Evolutionary conservation across 352 stramenopile species (phyloP), one percentile per base, ranked within the genome.

Genomic region (Pythium insidiosum): DNA sequence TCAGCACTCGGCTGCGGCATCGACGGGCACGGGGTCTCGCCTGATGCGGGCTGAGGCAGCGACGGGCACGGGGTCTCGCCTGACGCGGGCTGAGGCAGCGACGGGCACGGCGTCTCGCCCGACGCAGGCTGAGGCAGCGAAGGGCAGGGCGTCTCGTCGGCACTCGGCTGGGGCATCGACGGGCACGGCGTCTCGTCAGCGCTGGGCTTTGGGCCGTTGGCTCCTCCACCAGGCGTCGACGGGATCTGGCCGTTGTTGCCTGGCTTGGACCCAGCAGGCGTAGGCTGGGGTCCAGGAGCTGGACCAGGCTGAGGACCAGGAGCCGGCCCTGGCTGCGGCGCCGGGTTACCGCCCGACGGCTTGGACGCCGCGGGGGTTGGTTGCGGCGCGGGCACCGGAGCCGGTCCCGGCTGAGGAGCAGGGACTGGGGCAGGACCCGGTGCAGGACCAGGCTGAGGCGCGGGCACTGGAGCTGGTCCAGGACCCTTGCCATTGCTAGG

Each of bases 181-280:
- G 59, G 59, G 34, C 58, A 68, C n/a, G 58, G 58, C 5, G 49
- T 57, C 33, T 57, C 41, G 1, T 57, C 43, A 18, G 41, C 49
- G 36, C 37, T 41, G 19, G 29, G 15, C 47, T 37, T 31, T 10
- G 37, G 46, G 11, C 7, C 46, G 12, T 0, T n/a, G 18, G 20
- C 38, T 24, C n/a, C 29, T 5, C 30, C 22, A 15, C 11, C 22
- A 19, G 46, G 38, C 12, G 42, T 25, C 2, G 42, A 39, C 11
- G 42, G 10, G 34, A 19, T 9, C 9, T 40, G 34, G 7, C 19
- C 10, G n/a, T 15, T 15, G 10, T 9, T 40, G 34, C 38, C 20
- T 18, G 43, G 43, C n/a, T 25, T 29, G 0, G 44, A 24, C 11
- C 13, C 42, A 25, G 34, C 35, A 23, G 44, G 34, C 0, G 43